A percentile compares a stretch with the other conserved stretches of the same genome.
Conservation (phyloP, 2,329 filamentous ascomycete species). For the Colletotrichum graminicola region DNA sequence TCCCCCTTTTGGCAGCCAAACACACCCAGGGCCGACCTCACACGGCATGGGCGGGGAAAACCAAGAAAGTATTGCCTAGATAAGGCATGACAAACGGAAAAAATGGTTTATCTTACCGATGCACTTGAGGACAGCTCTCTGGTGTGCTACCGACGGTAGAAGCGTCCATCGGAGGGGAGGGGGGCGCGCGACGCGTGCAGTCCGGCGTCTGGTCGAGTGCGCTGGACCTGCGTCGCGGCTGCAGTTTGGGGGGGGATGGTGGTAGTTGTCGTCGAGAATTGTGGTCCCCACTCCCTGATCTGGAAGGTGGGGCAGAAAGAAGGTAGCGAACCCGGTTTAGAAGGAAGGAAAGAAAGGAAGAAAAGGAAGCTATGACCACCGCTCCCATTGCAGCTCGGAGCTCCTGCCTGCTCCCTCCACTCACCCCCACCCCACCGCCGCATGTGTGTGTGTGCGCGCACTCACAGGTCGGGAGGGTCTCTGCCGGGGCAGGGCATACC, state of each 20-base stretch:
- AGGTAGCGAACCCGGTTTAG: background rate
- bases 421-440: no score
- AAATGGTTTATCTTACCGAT: no score
- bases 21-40: background rate
- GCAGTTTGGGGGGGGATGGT: background rate
- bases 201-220: background rate
- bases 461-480: background rate
- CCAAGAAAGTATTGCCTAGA: background rate
- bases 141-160: no score
- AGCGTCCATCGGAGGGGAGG: background rate
- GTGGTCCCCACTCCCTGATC: slow-evolving; percentile 30
- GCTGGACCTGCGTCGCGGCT: slow-evolving; percentile 16
- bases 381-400: slow-evolving; percentile 17
- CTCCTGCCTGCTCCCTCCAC: slow-evolving; percentile 1
- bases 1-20: background rate
- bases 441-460: background rate
- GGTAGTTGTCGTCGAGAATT: background rate
- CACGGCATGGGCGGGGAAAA: background rate
- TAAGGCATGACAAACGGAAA: background rate
- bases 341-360: background rate
- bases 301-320: slow-evolving; percentile 34
- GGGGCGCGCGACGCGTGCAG: slow-evolving; percentile 1
- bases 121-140: background rate
- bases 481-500: background rate
- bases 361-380: slow-evolving; percentile 36